Percentiles rank a stretch among this genome's conserved stretches.
Conservation (phyloP, 1,139 yeast genomes). For the Debaryomyces sp. region DNA sequence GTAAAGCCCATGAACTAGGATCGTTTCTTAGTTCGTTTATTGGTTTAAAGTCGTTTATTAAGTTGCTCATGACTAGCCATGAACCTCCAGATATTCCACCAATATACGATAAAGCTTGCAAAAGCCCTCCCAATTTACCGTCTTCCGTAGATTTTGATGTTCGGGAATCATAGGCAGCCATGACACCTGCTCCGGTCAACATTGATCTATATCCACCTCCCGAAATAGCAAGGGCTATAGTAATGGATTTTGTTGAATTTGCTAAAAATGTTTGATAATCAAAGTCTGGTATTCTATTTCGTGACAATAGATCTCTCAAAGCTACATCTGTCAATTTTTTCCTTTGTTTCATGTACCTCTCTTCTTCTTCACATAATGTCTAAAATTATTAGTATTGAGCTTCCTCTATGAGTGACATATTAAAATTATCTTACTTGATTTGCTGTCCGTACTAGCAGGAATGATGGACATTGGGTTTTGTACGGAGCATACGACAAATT, state of each 20-base stretch:
- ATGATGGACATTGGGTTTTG: conserved; percentile 43
- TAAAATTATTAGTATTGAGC: conserved; percentile 13
- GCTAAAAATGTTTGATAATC: conserved; percentile 25
- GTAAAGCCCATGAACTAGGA: conserved; percentile 40
- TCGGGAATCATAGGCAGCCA: conserved; percentile 55
- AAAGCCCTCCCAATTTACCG: conserved; percentile 49
- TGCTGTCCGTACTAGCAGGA: conserved; percentile 39
- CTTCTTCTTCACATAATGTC: conserved; percentile 35
- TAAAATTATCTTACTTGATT: conserved; percentile 27
- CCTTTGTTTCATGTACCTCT: conserved; percentile 36
- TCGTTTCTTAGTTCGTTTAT: conserved; percentile 33
- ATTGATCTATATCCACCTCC: conserved; percentile 79
- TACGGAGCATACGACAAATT: conserved; percentile 39
- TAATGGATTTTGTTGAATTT: conserved; percentile 28
- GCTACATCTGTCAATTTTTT: conserved; percentile 32
- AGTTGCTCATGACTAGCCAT: conserved; percentile 58
- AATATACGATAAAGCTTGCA: conserved; percentile 57
- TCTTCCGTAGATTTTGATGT: conserved; percentile 29
- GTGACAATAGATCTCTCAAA: conserved; percentile 33
- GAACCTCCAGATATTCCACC: conserved; percentile 76
- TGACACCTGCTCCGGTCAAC: conserved; percentile 65
- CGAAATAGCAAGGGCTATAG: conserved; percentile 60
- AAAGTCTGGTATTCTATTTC: conserved; percentile 41
- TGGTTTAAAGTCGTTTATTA: conserved; percentile 48
- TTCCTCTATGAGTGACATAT: background rate